Conservation (phyloP, 768 basidiomycete species). For the Tulasnella sp. region DNA sequence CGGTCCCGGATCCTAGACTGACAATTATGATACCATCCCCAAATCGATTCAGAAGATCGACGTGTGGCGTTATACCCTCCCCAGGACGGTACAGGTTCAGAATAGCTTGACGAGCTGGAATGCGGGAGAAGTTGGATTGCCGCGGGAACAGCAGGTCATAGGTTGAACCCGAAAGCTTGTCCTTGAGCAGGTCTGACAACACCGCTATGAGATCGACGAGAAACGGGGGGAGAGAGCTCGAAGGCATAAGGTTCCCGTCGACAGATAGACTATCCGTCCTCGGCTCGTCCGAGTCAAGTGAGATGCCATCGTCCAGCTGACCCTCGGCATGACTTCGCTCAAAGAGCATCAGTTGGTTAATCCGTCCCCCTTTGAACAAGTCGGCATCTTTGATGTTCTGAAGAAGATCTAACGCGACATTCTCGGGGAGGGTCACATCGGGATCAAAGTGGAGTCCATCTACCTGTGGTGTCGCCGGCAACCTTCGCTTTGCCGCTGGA, state of each 20-base stretch:
- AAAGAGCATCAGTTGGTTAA: constrained; percentile 85
- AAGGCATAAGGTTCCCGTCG: neutral
- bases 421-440: constrained; percentile 10
- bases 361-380: constrained; percentile 25
- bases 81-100: constrained; percentile 82
- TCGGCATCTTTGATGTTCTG: constrained; percentile 18
- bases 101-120: constrained; percentile 65
- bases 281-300: constrained; percentile 20
- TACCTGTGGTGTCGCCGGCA: neutral
- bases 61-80: constrained; percentile 77
- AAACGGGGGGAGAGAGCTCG: constrained; percentile 41
- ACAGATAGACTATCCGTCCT: neutral
- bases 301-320: constrained; percentile 17
- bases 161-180: constrained; percentile 37
- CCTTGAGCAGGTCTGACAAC: constrained; percentile 38
- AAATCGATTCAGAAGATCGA: constrained; percentile 74
- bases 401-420: constrained; percentile 8
- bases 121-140: constrained; percentile 24
- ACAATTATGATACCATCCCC: constrained; percentile 85
- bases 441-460: constrained; percentile 17
- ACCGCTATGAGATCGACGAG: constrained; percentile 41
- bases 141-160: constrained; percentile 52
- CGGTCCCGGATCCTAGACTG: constrained; percentile 66
- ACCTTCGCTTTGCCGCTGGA: neutral
- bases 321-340: constrained; percentile 31